Evolutionary conservation across 306 rosid species (phyloP), one percentile per base, ranked within the genome.

Genomic region (Leucaena leucocephala): DNA sequence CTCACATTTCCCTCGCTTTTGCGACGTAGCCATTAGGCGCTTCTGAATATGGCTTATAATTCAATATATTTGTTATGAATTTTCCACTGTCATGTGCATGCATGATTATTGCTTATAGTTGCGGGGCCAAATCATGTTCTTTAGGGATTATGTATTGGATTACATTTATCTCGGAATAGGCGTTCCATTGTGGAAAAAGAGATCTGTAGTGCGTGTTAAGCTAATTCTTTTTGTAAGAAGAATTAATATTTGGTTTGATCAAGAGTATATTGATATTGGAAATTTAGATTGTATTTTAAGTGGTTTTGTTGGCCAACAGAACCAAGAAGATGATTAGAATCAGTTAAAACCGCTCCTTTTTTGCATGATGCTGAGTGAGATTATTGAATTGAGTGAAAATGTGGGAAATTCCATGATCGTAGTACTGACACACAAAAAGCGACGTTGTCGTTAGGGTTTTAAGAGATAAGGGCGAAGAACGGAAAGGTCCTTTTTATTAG

Each of bases 1-100:
- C 67, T 61, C 40, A 13, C 35, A 17, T 82, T 69, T 88, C 95
- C 35, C 83, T 83, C 66, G 58, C 91, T 82, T 85, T 91, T 68
- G 87, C 90, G 21, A 84, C 88, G 69, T 91, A 80, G 66, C 6
- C 52, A 71, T 39, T 67, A 16, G 75, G 57, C 40, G 40, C 19
- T 61, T 61, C 67, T 61, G 40, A 12, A 12, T 34, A 33, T 22
- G 38, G 15, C 38, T 1, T 4, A 59, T 59, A 27, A 4, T 59
- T 11, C 3, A 27, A 27, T 59, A 27, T 59, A 54, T 54, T 34
- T 61, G 67, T 33, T 33, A 40, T 33, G 42, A 40, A 12, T 8
- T 61, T 61, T 27, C n/a, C 67, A 33, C 17, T 27, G 40, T 6
- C 40, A 61, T 16, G 59, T 55, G 73, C 38, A 12, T 74, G 77